Base-by-base conservation (phyloP, 257 asterid genomes). In the Anisodus acutangulus region DNA sequence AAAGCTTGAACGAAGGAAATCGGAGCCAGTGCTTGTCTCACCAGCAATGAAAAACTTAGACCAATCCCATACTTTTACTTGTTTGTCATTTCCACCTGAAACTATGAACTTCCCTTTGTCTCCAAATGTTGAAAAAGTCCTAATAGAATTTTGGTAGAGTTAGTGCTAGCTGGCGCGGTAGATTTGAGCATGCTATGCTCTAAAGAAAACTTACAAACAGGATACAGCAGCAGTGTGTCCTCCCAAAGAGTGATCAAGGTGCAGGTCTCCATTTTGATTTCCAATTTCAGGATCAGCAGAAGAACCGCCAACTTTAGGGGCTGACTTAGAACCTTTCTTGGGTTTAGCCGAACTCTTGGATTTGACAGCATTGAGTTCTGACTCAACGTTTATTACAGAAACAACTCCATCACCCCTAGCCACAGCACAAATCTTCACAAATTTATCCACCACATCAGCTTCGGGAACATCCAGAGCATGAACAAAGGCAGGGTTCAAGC, bases 401-500 rank as follows among this genome's bases (percentile, higher is more conserved):
- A 95, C 93, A 85, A 89, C 92, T 43, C 98, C 98, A 86, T 97
- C 99, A 11, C 99, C 99, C 88, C 93, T 89, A 49, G 98, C 98
- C 89, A 90, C 95, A 8, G 84, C 95, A 89, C 99, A 95, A 41
- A 92, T 87, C 95, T 94, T 97, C 82, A 93, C 98, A 45, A 93
- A 82, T 58, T 85, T 91, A 83, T 95, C 97, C 68, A 92, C 93
- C 89, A 90, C 88, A 81, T 94, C 96, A 84, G 86, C 89, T 79
- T 95, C 98, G 26, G 99, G 98, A 82, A 97, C 94, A 66, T 88
- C 93, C 59, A 97, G 76, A 55, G 92, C 92, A 82, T 97, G 98
- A 87, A 95, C 90, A 78, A 94, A 97, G 45, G 99, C 96, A 67
- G 99, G 98, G 89, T 93, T 97, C 87, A 88, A 88, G 84, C 91